phyloP scores from a whole-genome alignment of 73 alveolate genomes.

The Stentor roeselii region DNA sequence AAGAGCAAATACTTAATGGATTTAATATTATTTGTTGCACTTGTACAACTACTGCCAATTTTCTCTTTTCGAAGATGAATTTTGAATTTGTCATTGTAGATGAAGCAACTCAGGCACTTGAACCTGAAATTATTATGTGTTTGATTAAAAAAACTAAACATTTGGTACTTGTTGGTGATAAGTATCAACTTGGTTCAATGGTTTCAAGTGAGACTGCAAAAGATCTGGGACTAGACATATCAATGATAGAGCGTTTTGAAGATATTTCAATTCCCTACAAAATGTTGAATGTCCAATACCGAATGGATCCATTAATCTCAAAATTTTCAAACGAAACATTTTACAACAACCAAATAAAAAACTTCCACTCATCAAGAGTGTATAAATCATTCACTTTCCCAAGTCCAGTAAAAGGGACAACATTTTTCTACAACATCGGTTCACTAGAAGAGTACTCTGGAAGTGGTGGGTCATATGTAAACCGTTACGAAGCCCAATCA shows the following conservation, averaged over 20 bases:
- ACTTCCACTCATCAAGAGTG: slow-evolving; percentile 83
- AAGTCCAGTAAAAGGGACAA: slow-evolving; percentile 94
- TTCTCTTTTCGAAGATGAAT: slow-evolving; percentile 36
- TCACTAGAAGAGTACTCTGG: slow-evolving; percentile 97
- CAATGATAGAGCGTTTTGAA: slow-evolving; percentile 94
- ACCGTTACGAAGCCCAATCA: slow-evolving; percentile 81
- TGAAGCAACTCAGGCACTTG: slow-evolving; percentile 96
- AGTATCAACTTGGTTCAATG: slow-evolving; percentile 92
- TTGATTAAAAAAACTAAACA: slow-evolving; percentile 92
- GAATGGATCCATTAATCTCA: slow-evolving; percentile 97
- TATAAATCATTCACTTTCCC: slow-evolving; percentile 80
- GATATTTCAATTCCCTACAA: slow-evolving; percentile 83
- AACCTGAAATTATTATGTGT: slow-evolving; percentile 87
- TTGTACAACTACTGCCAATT: slow-evolving; percentile 48
- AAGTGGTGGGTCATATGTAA: neutral
- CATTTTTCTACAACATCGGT: slow-evolving; percentile 92
- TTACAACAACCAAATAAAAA: slow-evolving; percentile 87
- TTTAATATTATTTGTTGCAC: slow-evolving; percentile 50
- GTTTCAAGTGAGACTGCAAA: slow-evolving; percentile 91
- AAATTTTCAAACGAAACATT: slow-evolving; percentile 89
- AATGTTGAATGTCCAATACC: slow-evolving; percentile 86
- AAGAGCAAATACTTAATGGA: slow-evolving; percentile 66
- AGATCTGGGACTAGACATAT: slow-evolving; percentile 84
- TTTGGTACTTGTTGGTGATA: slow-evolving; percentile 95
- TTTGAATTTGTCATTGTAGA: slow-evolving; percentile 49